Conservation (phyloP, 345 rosid genomes). For the Clarkia xantiana region DNA sequence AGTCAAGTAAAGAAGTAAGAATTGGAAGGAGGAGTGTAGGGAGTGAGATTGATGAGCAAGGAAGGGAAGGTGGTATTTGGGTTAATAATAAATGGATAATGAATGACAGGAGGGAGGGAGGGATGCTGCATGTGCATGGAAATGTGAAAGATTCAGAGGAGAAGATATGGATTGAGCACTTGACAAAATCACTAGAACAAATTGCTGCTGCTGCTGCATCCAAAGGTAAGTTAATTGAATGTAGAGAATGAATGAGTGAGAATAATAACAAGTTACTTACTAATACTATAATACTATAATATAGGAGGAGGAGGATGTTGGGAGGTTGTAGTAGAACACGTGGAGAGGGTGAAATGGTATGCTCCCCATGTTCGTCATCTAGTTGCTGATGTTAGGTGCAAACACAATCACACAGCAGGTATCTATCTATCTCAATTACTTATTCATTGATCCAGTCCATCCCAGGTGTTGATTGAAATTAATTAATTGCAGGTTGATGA, state of each 20-base stretch:
- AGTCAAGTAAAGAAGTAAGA: too few relatives aligned
- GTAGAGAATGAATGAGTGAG: too few relatives aligned
- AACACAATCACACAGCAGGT: too few relatives aligned
- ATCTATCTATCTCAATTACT: too few relatives aligned
- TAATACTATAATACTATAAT: too few relatives aligned
- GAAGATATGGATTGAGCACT: constrained; percentile 39
- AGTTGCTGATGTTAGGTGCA: constrained; percentile 73
- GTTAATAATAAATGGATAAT: constrained; percentile 2
- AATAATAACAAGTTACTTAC: too few relatives aligned
- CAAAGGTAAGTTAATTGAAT: constrained; percentile 33
- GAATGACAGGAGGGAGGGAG: constrained; percentile 83
- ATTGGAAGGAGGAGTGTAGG: too few relatives aligned
- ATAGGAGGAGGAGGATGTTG: constrained; percentile 64
- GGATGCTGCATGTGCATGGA: constrained; percentile 73
- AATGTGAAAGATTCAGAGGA: constrained; percentile 73
- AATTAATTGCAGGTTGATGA: too few relatives aligned
- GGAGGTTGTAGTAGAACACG: constrained; percentile 53
- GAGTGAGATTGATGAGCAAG: too few relatives aligned
- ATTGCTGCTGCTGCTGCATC: constrained; percentile 50
- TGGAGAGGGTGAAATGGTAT: constrained; percentile 92
- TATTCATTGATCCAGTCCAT: too few relatives aligned
- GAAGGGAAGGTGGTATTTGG: neutral
- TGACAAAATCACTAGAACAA: constrained; percentile 34
- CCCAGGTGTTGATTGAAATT: too few relatives aligned
- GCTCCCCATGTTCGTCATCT: constrained; percentile 90